Percentiles rank a stretch among this genome's conserved stretches.
These are phyloP conservation scores for Wallacemonas sp. DNA, from an alignment of 208 protist genomes.

Conservation along the genomic window DNA sequence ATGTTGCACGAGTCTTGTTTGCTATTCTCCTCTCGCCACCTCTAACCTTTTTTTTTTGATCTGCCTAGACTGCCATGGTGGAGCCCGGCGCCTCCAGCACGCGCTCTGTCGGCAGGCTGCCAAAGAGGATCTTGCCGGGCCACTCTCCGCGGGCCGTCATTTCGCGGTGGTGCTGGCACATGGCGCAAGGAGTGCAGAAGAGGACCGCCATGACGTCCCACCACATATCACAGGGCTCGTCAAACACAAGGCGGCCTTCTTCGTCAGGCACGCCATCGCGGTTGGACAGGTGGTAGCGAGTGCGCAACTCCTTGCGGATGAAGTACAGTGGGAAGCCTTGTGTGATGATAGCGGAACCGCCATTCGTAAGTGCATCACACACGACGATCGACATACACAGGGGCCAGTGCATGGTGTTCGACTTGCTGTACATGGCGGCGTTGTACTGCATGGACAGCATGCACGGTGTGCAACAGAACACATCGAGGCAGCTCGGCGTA, in stretches of 20 bases:
- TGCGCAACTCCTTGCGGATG: slow-evolving; percentile 27
- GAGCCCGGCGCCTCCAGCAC: not conserved
- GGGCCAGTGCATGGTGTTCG: slow-evolving; percentile 19
- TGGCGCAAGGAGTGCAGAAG: slow-evolving; percentile 30
- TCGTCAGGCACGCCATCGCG: not conserved
- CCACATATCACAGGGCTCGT: slow-evolving; percentile 18
- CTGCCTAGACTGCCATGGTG: not conserved
- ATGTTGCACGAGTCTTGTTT: too few relatives aligned
- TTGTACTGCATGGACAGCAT: slow-evolving; percentile 35
- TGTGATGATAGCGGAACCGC: not conserved
- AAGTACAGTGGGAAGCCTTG: slow-evolving; percentile 15
- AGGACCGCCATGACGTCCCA: slow-evolving; percentile 15
- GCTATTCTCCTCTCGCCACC: too few relatives aligned
- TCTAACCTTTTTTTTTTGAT: slow-evolving; percentile 4
- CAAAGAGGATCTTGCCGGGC: slow-evolving; percentile 34
- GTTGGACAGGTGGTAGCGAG: slow-evolving; percentile 31
- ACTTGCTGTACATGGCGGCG: slow-evolving; percentile 17
- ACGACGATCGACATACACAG: slow-evolving; percentile 20
- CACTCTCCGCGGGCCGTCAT: slow-evolving; percentile 42
- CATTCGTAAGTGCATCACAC: slow-evolving; percentile 18
- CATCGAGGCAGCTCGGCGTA: slow-evolving; percentile 19
- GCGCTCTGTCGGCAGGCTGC: not conserved
- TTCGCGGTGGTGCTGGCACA: slow-evolving; percentile 53
- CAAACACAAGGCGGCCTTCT: not conserved
- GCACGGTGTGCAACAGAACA: slow-evolving; percentile 25